These are phyloP conservation scores for Diaporthe citri DNA, from an alignment of 2,329 filamentous ascomycete species.

Conservation along the genomic window DNA sequence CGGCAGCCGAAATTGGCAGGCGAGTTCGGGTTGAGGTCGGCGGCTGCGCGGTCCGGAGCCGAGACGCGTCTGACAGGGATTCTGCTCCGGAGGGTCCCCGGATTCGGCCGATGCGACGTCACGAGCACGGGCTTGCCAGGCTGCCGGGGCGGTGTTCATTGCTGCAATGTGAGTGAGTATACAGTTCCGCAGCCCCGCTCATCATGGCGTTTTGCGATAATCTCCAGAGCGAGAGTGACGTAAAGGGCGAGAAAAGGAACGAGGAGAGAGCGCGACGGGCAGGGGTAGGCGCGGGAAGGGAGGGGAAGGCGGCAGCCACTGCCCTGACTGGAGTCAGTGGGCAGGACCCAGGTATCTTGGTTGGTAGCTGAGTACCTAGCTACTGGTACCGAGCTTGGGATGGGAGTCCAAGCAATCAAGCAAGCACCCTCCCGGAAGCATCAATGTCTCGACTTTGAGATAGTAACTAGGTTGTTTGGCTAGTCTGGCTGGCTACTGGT, in stretches of 20 bases:
- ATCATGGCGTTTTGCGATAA: neutral
- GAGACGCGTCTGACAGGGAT: constrained; percentile 22
- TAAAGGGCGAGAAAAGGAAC: neutral
- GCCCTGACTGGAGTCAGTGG: constrained; percentile 2
- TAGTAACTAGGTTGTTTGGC: neutral
- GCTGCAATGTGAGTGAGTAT: neutral
- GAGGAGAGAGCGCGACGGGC: constrained; percentile 29
- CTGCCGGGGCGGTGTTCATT: neutral
- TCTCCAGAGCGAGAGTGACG: neutral
- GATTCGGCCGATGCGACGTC: constrained; percentile 12
- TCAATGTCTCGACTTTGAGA: neutral
- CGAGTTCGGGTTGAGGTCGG: constrained; percentile 29
- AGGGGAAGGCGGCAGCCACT: constrained; percentile 20
- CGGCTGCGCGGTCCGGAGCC: constrained; percentile 31
- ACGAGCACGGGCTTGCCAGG: neutral
- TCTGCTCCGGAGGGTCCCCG: neutral
- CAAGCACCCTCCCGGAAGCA: neutral
- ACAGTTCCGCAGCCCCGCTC: neutral
- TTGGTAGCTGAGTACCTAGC: neutral
- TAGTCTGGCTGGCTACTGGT: neutral
- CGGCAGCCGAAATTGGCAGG: neutral
- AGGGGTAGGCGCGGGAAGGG: constrained; percentile 33
- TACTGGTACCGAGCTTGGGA: neutral
- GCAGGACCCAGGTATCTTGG: neutral
- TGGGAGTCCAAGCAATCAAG: neutral